A percentile compares a stretch with the other conserved stretches of the same genome.
Conservation (phyloP, 768 basidiomycete species). For the Russula sp. region DNA sequence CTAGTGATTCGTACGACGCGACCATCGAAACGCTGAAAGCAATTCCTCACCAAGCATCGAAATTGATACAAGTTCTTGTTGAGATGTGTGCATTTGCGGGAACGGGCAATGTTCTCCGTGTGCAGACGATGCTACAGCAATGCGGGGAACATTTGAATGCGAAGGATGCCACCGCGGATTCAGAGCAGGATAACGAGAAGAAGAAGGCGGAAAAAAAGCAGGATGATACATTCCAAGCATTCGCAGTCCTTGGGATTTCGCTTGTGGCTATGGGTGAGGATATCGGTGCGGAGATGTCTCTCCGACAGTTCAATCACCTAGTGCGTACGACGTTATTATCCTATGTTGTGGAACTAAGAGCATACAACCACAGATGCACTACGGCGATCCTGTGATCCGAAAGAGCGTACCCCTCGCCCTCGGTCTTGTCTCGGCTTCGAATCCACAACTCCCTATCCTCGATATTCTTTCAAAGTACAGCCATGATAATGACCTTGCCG, state of each 20-base stretch:
- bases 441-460: slow-evolving; percentile 90
- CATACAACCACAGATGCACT: slow-evolving; percentile 78
- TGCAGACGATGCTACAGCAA: slow-evolving; percentile 88
- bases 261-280: slow-evolving; percentile 98
- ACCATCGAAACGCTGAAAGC: slow-evolving; percentile 91
- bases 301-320: slow-evolving; percentile 95
- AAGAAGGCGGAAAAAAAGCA: slow-evolving; percentile 47
- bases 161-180: slow-evolving; percentile 38
- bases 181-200: slow-evolving; percentile 59
- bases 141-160: slow-evolving; percentile 86
- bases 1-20: slow-evolving; percentile 72
- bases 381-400: slow-evolving; percentile 90
- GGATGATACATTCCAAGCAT: slow-evolving; percentile 84
- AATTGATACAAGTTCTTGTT: slow-evolving; percentile 87
- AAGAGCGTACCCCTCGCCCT: slow-evolving; percentile 93
- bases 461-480: slow-evolving; percentile 98
- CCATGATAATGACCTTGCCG: slow-evolving; percentile 96
- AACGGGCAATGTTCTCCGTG: slow-evolving; percentile 90
- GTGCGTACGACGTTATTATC: slow-evolving; percentile 46
- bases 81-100: slow-evolving; percentile 94
- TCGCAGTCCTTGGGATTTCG: slow-evolving; percentile 91
- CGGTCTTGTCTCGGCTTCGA: slow-evolving; percentile 91
- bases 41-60: slow-evolving; percentile 88
- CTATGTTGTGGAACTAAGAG: slow-evolving; percentile 30
- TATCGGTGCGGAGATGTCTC: slow-evolving; percentile 95